Base-by-base conservation (phyloP, 73 alveolate species). In the Symbiodinium natans region DNA sequence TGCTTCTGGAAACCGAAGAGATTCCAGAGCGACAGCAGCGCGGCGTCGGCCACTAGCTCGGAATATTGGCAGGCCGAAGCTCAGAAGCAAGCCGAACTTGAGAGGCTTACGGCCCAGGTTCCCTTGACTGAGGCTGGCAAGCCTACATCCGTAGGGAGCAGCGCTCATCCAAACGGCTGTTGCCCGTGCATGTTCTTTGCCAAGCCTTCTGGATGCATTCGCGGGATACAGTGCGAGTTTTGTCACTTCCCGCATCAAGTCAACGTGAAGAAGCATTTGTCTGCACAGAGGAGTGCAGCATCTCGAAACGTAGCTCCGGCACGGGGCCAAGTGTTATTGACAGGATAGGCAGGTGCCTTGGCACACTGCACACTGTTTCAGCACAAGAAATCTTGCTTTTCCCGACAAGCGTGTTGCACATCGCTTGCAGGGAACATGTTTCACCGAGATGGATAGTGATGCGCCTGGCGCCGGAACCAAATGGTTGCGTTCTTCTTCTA, bases 171-270 rank as follows among this genome's bases (percentile, higher is more conserved):
- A 2, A 38, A 21, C 29, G 77, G 88, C 43, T 90, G 96, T 88
- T 90, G 88, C 2, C 96, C 96, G 0, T 90, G 96, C 48, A 90
- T 90, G 96, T 90, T 90, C 87, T 90, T 90, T 27, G 87, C 96
- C 52, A 90, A 73, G 75, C 96, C 96, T 21, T 90, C 96, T 5
- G 96, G 96, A 5, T 90, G 96, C 96, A 90, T 90, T 27, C 96
- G 96, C 13, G 96, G 96, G 9, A 33, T 90, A 52, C 96, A 90
- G 15, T 90, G 96, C 29, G 96, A 90, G 96, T 90, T 90, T 42
- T 90, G 96, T 31, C 96, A 90, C 48, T 90, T 90, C 29, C 96
- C 96, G 27, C 96, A 90, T 40, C 71, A 36, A 63, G 80, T 63
- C 80, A 63, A 63, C 27, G 80, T 63, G 11, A 63, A 63, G 33